Percentiles rank a stretch among this genome's conserved stretches.
These are phyloP conservation scores for Podospora tetraspora DNA, from an alignment of 495 filamentous ascomycete species.

Conservation along the genomic window DNA sequence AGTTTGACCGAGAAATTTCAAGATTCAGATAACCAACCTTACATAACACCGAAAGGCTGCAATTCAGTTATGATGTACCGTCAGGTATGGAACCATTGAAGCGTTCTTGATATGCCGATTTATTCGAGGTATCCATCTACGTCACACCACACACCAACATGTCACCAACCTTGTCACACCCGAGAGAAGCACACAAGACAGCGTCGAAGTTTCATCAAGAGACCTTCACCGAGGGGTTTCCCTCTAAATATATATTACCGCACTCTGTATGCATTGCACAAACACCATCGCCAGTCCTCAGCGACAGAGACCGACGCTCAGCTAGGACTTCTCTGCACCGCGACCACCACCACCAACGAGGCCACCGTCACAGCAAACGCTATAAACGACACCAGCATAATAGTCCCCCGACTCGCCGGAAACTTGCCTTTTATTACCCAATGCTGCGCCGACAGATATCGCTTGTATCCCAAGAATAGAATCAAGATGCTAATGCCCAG, in stretches of 20 bases:
- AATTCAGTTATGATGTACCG: background rate
- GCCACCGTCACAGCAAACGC: conserved; percentile 65
- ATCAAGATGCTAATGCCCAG: conserved; percentile 81
- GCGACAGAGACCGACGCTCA: background rate
- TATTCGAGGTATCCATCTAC: background rate
- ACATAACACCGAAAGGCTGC: background rate
- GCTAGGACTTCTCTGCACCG: conserved; percentile 44
- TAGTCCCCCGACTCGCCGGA: conserved; percentile 81
- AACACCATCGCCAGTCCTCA: background rate
- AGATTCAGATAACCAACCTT: background rate
- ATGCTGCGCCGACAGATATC: conserved; percentile 61
- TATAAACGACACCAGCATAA: conserved; percentile 69
- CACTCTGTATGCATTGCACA: background rate
- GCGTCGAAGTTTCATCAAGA: background rate
- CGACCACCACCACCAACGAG: conserved; percentile 64
- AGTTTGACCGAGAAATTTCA: background rate
- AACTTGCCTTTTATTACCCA: conserved; percentile 95
- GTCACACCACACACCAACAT: background rate
- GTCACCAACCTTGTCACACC: background rate
- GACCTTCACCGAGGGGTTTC: background rate
- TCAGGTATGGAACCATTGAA: too few species aligned
- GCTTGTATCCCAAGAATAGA: conserved; percentile 69
- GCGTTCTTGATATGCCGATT: background rate
- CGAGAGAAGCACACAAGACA: background rate
- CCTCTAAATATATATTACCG: background rate